Conservation (phyloP, 257 asterid genomes). For the Ophiorrhiza pumila region DNA sequence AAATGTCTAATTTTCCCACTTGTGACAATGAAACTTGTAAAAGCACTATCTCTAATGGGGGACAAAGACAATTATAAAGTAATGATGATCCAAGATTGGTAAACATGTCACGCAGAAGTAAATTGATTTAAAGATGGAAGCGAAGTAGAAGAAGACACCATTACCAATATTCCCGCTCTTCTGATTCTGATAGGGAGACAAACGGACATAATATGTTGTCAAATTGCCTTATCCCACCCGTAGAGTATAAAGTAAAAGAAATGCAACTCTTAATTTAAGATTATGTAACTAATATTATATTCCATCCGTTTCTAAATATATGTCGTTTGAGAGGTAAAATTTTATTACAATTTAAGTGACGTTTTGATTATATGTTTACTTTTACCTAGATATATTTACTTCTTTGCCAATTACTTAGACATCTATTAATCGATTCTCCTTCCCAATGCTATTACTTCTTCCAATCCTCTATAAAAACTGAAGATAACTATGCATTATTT, state of each 20-base stretch:
- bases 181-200: conserved; percentile 63
- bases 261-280: background rate
- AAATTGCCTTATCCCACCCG: conserved; percentile 40
- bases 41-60: conserved; percentile 12
- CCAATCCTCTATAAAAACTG: too few species aligned
- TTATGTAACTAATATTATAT: too few species aligned
- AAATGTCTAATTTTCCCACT: conserved; percentile 11
- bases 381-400: too few species aligned
- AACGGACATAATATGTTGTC: conserved; percentile 60
- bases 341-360: too few species aligned
- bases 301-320: too few species aligned
- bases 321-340: too few species aligned
- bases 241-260: background rate
- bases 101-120: background rate
- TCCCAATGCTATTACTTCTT: too few species aligned
- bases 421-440: too few species aligned
- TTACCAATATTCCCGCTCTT: conserved; percentile 64
- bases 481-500: too few species aligned
- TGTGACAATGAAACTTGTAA: conserved; percentile 13
- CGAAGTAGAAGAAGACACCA: conserved; percentile 30
- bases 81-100: background rate
- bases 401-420: too few species aligned
- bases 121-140: background rate
- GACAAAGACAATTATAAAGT: conserved; percentile 21
- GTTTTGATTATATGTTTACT: too few species aligned